Conservation (phyloP, 352 stramenopile species). For the Globisporangium sylvaticum region DNA sequence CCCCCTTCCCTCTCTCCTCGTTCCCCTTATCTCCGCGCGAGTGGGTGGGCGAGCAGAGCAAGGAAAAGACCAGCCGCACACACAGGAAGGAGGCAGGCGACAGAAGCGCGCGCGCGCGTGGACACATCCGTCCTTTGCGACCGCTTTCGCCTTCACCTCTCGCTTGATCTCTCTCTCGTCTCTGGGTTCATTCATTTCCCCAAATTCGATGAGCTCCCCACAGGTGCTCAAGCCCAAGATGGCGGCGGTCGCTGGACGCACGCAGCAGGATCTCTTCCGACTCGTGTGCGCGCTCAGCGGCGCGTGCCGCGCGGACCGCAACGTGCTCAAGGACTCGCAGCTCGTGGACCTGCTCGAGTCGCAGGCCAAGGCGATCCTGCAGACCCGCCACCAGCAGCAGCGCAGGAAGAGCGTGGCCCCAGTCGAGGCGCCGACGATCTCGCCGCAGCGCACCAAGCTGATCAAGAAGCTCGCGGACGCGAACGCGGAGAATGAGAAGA, state of each 20-base stretch:
- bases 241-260: conserved; percentile 5
- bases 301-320: conserved; percentile 52
- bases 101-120: neutral
- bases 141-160: neutral
- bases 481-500: conserved; percentile 14
- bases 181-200: neutral
- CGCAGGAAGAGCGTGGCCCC: conserved; percentile 4
- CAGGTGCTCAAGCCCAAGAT: conserved; percentile 3
- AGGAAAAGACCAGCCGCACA: neutral
- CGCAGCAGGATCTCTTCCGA: conserved; percentile 31
- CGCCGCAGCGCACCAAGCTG: conserved; percentile 28
- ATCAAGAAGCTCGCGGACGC: conserved; percentile 27
- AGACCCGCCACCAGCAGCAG: conserved; percentile 32
- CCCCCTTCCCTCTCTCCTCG: conserved; percentile 1
- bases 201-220: neutral
- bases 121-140: conserved; percentile 5
- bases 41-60: neutral
- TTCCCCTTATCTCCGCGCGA: neutral
- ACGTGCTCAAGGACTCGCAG: conserved; percentile 62
- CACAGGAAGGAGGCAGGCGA: conserved; percentile 10
- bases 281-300: conserved; percentile 56
- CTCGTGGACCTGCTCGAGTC: conserved; percentile 64
- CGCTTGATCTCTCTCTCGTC: neutral
- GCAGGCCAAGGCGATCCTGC: conserved; percentile 49
- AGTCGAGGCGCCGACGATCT: conserved; percentile 17